Percentiles rank a stretch among this genome's conserved stretches.
phyloP scores from a whole-genome alignment of 139 green algal genomes.

The Pleodorina starrii region DNA sequence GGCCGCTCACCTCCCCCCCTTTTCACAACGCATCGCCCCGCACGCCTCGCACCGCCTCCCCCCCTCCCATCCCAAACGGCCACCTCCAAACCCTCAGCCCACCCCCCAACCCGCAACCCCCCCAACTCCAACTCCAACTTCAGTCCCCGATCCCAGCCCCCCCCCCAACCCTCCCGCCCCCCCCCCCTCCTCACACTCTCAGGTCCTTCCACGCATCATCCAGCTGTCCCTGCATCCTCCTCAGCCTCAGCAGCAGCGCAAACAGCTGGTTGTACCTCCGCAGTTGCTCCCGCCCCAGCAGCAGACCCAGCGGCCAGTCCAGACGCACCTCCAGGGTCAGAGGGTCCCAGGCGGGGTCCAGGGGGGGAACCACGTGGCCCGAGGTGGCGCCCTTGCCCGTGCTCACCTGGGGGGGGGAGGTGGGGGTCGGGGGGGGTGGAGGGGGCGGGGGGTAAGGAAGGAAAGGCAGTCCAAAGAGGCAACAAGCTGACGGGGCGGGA shows the following conservation, averaged over 20 bases:
- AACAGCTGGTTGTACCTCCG: constrained; percentile 87
- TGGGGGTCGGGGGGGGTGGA: no score
- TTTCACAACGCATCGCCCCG: no score
- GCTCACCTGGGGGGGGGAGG: constrained; percentile 8
- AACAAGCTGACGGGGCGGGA: no score
- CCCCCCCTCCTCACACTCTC: constrained; percentile 9
- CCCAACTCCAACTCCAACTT: no score
- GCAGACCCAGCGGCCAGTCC: constrained; percentile 89
- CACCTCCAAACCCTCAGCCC: no score
- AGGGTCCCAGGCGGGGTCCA: constrained; percentile 84
- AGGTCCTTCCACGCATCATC: constrained; percentile 78
- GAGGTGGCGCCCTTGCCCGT: neutral
- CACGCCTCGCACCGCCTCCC: no score
- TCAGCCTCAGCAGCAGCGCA: constrained; percentile 86
- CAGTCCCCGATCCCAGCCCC: no score
- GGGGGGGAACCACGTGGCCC: constrained; percentile 61
- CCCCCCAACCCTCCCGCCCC: neutral
- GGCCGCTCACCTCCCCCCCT: no score
- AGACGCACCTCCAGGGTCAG: constrained; percentile 78
- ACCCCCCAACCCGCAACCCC: no score
- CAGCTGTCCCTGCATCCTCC: constrained; percentile 79
- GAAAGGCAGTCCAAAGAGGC: no score
- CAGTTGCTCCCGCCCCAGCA: constrained; percentile 77
- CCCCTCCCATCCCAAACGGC: no score
- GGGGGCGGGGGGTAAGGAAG: no score